Evolutionary conservation across 345 rosid genomes (phyloP), one percentile per base, ranked within the genome.

Genomic region (Sisymbrium altissimum): DNA sequence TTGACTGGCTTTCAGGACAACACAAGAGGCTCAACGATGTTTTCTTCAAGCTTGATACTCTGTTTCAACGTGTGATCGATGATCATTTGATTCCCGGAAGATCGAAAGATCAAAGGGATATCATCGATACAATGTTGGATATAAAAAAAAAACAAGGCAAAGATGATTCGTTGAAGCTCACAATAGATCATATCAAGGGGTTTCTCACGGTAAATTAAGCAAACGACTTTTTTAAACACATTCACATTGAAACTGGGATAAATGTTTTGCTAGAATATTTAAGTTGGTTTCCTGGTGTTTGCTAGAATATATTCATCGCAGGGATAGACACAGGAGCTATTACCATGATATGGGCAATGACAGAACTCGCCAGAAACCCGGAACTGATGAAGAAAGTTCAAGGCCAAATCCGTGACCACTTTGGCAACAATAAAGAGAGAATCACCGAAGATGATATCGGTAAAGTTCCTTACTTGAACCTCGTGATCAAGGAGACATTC

Each of bases 401-500:
- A 66, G 67, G 9, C 12, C 83, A 85, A 58, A 59, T 75, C 30
- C 64, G 84, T 43, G 65, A 56, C 9, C 3, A 45, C 3, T 19
- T 81, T 41, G 82, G 86, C 25, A 7, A 54, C 49, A 18, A 76
- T 1, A 69, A 52, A 9, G 68, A 59, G 21, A 60, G 2, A 21
- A 83, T 83, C 8, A 76, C 76, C 0, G 82, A 72, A 59, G 63
- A 59, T 9, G 87, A 82, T 45, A 6, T 82, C 0, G 66, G 64
- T 1, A 63, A 83, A n/a, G 82, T 83, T 66, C 63, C 72, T 13
- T 87, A 76, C 69, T 69, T 81, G 3, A 82, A 83, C 25, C 11
- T 81, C 56, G 70, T 83, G 1, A 70, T 85, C 35, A 87, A 87
- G 29, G 91, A 87, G 78, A 84, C 88, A 8, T 56, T 85, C 25